Base-by-base conservation (phyloP, 176 grass and related monocot species). In the Neostapfia colusana region DNA sequence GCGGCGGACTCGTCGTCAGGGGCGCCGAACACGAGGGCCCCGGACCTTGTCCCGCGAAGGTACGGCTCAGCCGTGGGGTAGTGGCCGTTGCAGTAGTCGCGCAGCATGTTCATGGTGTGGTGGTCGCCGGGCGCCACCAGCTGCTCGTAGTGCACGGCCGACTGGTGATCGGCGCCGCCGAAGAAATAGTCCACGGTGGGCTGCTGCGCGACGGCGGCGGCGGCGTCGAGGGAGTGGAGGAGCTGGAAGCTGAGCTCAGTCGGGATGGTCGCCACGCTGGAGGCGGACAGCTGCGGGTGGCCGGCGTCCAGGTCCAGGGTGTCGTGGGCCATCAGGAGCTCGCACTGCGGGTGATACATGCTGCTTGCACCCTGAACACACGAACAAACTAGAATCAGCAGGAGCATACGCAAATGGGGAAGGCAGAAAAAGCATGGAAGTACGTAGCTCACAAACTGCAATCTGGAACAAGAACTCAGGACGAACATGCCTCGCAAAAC, bases 321-420 rank as follows among this genome's bases (percentile, higher is more conserved):
- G 48, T 88, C 85, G 39, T 87, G 77, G 15, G 76, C 69, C 67
- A 83, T 81, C 60, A 89, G 82, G 21, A 89, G 74, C 49, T 92
- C 90, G 39, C 70, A 80, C 28, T 83, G 90, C 10, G 67, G 59
- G 79, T 88, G 77, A 69, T 86, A 90, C 83, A 90, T 90, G 72
- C 13, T 75, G 36, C 27, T 41, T 75, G 23, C 28, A 8, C 36
- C 0, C 64, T 69, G 7, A 38, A 50, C 42, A 79, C 48, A 65
- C 9, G 36, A 26, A 46, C 43, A 35, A 59, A 7, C 21, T 44
- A 39, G 39, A 58, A 20, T 76, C 72, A 83, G 20, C 44, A 51
- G 34, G 16, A 20, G 24, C 6, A 28, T 10, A 4, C 18, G 40
- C 26, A 43, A 1, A 49, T 70, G 3, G 25, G 8, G 25, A 46